These are phyloP conservation scores for Colletotrichum sp. DNA, from an alignment of 2,329 filamentous ascomycete genomes.

Conservation along the genomic window DNA sequence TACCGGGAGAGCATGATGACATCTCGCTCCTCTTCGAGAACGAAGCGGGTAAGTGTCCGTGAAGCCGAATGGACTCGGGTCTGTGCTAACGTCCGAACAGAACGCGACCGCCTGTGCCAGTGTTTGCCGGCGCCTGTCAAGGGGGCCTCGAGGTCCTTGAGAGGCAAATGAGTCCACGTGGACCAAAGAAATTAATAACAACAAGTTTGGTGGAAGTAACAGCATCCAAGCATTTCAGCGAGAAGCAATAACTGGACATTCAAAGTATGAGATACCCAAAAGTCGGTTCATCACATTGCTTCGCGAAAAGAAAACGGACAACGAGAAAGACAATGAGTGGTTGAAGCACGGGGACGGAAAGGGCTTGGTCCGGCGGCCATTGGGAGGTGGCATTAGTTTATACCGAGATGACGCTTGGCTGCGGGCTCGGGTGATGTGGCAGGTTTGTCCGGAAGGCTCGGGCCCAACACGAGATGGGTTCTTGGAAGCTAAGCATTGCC, in stretches of 20 bases:
- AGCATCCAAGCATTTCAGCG: conserved; percentile 9
- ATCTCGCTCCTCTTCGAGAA: conserved; percentile 85
- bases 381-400: not conserved
- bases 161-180: conserved; percentile 12
- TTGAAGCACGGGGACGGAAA: not conserved
- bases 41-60: conserved; percentile 68
- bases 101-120: conserved; percentile 57
- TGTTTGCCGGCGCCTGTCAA: conserved; percentile 64
- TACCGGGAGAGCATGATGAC: conserved; percentile 92
- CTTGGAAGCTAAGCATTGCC: not conserved
- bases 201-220: not conserved
- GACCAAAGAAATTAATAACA: not conserved
- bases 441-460: conserved; percentile 11
- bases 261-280: conserved; percentile 20
- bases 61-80: not conserved
- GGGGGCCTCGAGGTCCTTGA: conserved; percentile 41
- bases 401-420: not conserved
- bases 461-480: not conserved
- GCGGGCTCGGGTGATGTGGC: not conserved
- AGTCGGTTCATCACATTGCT: conserved; percentile 18
- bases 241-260: conserved; percentile 9
- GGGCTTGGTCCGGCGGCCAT: not conserved
- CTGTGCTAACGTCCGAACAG: conserved; percentile 34
- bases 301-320: conserved; percentile 2
- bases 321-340: not conserved